Conservation (phyloP, 495 filamentous ascomycete genomes). For the Podospora bellae-mahoneyi region DNA sequence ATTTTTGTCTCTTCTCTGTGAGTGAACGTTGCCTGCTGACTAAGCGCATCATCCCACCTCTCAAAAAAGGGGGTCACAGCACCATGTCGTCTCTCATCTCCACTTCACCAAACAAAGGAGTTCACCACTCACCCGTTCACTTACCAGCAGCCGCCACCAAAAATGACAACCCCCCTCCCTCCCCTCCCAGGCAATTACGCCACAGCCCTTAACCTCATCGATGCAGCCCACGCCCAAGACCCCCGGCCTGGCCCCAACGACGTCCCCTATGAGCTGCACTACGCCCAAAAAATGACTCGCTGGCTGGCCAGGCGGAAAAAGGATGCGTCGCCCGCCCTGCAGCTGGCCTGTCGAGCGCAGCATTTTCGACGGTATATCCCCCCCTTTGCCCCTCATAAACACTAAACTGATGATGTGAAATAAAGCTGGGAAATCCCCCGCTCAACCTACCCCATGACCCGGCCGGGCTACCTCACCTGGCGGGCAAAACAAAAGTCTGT, state of each 20-base stretch:
- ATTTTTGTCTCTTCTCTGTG: background rate
- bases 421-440: slow-evolving; percentile 75
- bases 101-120: background rate
- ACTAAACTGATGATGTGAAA: background rate
- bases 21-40: background rate
- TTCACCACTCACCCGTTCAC: background rate
- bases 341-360: slow-evolving; percentile 74
- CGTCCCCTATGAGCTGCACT: slow-evolving; percentile 72
- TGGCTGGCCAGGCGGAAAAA: slow-evolving; percentile 59
- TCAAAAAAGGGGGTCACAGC: background rate
- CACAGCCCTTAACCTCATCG: slow-evolving; percentile 59
- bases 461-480: slow-evolving; percentile 72
- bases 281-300: slow-evolving; percentile 70
- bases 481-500: slow-evolving; percentile 65
- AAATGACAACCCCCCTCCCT: slow-evolving; percentile 23
- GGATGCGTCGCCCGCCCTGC: slow-evolving; percentile 58
- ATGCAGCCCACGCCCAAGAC: slow-evolving; percentile 68
- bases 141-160: background rate
- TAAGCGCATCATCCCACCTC: background rate
- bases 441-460: slow-evolving; percentile 61
- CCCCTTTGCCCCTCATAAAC: background rate
- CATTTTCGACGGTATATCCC: slow-evolving; percentile 55
- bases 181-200: slow-evolving; percentile 30
- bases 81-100: background rate
- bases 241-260: slow-evolving; percentile 45